Evolutionary conservation across 2,329 filamentous ascomycete species (phyloP).

Genomic region (Pseudodiploospora longispora): DNA sequence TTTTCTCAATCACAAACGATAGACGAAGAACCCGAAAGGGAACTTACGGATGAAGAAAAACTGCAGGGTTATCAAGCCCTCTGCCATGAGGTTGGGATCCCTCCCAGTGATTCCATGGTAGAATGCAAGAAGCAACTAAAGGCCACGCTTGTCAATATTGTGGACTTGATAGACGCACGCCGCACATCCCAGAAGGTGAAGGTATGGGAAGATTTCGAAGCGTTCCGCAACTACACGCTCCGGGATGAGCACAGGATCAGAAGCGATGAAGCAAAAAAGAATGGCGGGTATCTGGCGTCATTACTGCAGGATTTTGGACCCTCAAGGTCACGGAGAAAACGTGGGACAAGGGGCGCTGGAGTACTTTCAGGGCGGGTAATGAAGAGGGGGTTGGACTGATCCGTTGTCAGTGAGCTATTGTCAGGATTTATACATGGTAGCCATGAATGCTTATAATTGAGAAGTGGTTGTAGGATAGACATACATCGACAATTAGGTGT

Average conservation of each 20-base stretch:
- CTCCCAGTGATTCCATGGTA: slow-evolving; percentile 6
- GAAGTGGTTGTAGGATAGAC: too few relatives aligned
- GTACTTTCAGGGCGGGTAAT: background rate
- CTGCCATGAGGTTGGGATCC: slow-evolving; percentile 20
- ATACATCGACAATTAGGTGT: too few relatives aligned
- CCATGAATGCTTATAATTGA: too few relatives aligned
- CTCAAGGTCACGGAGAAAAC: background rate
- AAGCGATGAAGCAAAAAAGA: slow-evolving; percentile 15
- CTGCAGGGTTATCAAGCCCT: slow-evolving; percentile 19
- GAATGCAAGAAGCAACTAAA: slow-evolving; percentile 18
- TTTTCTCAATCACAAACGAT: slow-evolving; percentile 16
- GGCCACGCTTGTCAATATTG: slow-evolving; percentile 22
- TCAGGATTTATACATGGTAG: too few relatives aligned
- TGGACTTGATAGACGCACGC: slow-evolving; percentile 22
- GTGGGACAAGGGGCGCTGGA: background rate
- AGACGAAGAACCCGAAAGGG: background rate
- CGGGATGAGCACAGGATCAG: slow-evolving; percentile 13
- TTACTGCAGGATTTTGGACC: slow-evolving; percentile 11
- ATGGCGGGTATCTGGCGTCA: slow-evolving; percentile 14
- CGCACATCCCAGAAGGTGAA: slow-evolving; percentile 15
- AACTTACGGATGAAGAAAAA: slow-evolving; percentile 11
- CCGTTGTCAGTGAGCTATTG: background rate
- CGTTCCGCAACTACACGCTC: slow-evolving; percentile 18
- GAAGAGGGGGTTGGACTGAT: background rate
- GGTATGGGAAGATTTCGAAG: slow-evolving; percentile 20